Conservation (phyloP, 257 asterid genomes). For the Solanum corneliomulleri region DNA sequence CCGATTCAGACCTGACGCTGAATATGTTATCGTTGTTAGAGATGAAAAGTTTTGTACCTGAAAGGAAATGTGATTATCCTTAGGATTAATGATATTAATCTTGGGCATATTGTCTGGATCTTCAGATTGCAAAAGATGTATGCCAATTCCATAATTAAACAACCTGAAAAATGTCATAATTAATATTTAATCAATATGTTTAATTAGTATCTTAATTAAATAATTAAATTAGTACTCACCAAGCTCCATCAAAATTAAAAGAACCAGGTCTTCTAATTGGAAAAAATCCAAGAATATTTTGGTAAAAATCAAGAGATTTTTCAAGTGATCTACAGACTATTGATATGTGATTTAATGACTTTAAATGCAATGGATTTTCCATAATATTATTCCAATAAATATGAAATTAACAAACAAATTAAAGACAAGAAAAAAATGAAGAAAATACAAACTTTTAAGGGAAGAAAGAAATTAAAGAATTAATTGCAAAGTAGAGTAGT, state of each 20-base stretch:
- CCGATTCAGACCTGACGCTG: accelerated
- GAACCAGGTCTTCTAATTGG: constrained; percentile 21
- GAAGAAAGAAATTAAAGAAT: neutral
- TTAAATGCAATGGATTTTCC: constrained; percentile 15
- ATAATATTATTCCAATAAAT: neutral
- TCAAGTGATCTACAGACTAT: constrained; percentile 14
- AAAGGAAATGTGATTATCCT: constrained; percentile 21
- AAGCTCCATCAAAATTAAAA: constrained; percentile 21
- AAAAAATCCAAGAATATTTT: constrained; percentile 18
- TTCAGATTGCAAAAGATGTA: constrained; percentile 17
- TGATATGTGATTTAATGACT: constrained; percentile 20
- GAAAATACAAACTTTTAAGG: neutral
- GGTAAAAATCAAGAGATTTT: constrained; percentile 17
- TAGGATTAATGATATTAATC: constrained; percentile 9
- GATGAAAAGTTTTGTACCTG: neutral
- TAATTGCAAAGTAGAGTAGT: neutral
- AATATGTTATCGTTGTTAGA: neutral
- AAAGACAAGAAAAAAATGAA: neutral
- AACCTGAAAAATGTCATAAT: constrained; percentile 4
- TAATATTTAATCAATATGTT: neutral
- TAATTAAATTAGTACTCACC: neutral
- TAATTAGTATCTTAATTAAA: neutral
- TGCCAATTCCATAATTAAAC: constrained; percentile 17
- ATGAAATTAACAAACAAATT: neutral
- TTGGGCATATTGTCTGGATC: constrained; percentile 4